phyloP scores from a whole-genome alignment of 805 yeast genomes.

The Blastobotrys chiropterorum region DNA sequence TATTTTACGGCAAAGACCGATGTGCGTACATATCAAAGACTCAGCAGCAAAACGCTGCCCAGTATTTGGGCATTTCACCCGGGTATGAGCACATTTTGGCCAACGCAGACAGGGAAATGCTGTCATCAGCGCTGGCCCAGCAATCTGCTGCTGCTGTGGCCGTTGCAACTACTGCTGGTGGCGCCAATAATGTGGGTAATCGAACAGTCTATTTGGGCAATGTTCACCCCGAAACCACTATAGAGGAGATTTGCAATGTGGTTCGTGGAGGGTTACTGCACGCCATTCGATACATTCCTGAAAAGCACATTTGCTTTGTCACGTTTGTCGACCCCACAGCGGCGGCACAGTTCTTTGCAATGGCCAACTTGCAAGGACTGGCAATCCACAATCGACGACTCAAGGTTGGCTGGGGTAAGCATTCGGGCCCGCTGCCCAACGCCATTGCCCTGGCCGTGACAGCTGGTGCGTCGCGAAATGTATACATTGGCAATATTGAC shows the following conservation, averaged over 20 bases:
- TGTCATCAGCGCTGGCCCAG: conserved; percentile 54
- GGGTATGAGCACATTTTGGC: conserved; percentile 78
- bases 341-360: conserved; percentile 94
- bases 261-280: conserved; percentile 93
- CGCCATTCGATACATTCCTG: conserved; percentile 70
- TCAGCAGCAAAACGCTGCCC: conserved; percentile 96
- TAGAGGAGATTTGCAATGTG: conserved; percentile 92
- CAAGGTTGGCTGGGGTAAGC: conserved; percentile 97
- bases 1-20: conserved; percentile 90
- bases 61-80: conserved; percentile 84
- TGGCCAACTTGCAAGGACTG: conserved; percentile 85
- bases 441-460: conserved; percentile 85
- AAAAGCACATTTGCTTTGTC: conserved; percentile 87
- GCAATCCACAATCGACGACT: conserved; percentile 80
- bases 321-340: conserved; percentile 96
- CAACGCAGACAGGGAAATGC: conserved; percentile 52
- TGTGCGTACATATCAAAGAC: conserved; percentile 87
- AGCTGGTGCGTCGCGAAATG: conserved; percentile 90
- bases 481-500: conserved; percentile 72
- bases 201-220: conserved; percentile 90
- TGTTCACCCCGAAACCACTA: conserved; percentile 78
- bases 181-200: conserved; percentile 85
- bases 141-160: conserved; percentile 98
- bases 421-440: conserved; percentile 84
- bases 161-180: conserved; percentile 91